These are phyloP conservation scores for Cutaneotrichosporon sp. DNA, from an alignment of 1,284 basidiomycete species.

Conservation along the genomic window DNA sequence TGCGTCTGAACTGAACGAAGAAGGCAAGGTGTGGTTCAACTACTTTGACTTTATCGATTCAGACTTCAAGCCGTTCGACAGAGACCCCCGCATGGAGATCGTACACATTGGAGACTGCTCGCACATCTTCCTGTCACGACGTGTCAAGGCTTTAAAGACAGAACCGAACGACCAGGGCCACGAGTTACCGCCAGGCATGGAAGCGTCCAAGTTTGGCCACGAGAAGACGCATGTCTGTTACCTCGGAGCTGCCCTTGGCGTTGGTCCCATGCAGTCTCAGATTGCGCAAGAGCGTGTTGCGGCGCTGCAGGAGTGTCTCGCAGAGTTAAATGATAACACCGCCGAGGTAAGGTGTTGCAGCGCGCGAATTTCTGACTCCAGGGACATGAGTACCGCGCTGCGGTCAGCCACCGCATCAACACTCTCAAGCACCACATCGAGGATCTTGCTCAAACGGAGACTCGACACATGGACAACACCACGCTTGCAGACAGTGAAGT, in stretches of 20 bases:
- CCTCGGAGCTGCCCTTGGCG: slow-evolving; percentile 61
- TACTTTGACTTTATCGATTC: slow-evolving; percentile 78
- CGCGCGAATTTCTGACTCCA: not conserved
- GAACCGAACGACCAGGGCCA: slow-evolving; percentile 29
- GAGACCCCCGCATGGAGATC: slow-evolving; percentile 61
- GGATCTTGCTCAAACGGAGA: slow-evolving; percentile 24
- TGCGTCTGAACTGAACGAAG: slow-evolving; percentile 28
- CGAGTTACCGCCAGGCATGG: slow-evolving; percentile 21
- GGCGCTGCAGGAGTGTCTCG: slow-evolving; percentile 26
- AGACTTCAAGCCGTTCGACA: slow-evolving; percentile 58
- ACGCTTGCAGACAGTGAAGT: slow-evolving; percentile 18
- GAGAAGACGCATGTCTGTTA: slow-evolving; percentile 83
- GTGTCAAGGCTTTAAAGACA: slow-evolving; percentile 39
- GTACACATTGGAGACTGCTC: slow-evolving; percentile 72
- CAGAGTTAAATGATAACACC: not conserved
- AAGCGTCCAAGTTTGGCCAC: slow-evolving; percentile 74
- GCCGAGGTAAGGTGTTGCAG: not conserved
- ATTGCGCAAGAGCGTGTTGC: slow-evolving; percentile 56
- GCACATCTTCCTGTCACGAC: slow-evolving; percentile 75
- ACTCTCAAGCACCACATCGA: slow-evolving; percentile 29
- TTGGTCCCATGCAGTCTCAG: slow-evolving; percentile 63
- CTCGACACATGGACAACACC: slow-evolving; percentile 31
- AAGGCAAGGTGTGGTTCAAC: slow-evolving; percentile 64
- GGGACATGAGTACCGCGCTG: not conserved
- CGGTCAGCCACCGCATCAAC: slow-evolving; percentile 21